Base-by-base conservation (phyloP, 129 eudicot species). In the Tagetes erecta region DNA sequence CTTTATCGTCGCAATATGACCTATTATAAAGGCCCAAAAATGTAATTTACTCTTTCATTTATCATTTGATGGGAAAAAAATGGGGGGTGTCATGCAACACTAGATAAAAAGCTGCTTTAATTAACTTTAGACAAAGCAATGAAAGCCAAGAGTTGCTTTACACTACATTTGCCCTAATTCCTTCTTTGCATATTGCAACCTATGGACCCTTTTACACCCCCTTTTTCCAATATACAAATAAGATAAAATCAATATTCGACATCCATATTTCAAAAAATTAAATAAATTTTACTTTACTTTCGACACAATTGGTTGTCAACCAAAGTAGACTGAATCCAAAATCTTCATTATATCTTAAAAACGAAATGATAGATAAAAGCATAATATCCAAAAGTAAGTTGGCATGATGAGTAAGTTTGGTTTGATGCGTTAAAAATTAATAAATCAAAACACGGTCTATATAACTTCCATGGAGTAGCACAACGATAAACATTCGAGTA, bases 151-250 rank as follows among this genome's bases (percentile, higher is more conserved):
- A 79, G 83, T 72, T 72, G 83, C 78, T 79, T 79, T 79, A 79
- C 78, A 79, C 68, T 46, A 69, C 84, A 74, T 58, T 49, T 55
- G 56, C 77, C 50, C 67, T 72, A 56, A 59, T 86, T 50, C 80
- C 79, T 86, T 80, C 59, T 44, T 58, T 68, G 87, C 80, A 74
- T 70, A 73, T 65, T 66, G 81, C 79, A 75, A 75, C 71, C 72
- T 76, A 80, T 80, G 85, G 85, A 86, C 83, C 82, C 74, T 79
- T 44, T 80, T 70, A 44, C 73, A 60, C 71, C 62, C 62, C 53
- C 53, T 53, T 84, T 44, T 37, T 60, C 70, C 68, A 13, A 77
- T 56, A 38, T 37, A 63, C 37, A 9, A 51, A 8, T 44, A 13
- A 7, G 5, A 70, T 45, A 8, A 37, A 37, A 20, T 36, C 33